Base-by-base conservation (phyloP, 192 early-diverging fungal genomes). In the Coemansia sp. region DNA sequence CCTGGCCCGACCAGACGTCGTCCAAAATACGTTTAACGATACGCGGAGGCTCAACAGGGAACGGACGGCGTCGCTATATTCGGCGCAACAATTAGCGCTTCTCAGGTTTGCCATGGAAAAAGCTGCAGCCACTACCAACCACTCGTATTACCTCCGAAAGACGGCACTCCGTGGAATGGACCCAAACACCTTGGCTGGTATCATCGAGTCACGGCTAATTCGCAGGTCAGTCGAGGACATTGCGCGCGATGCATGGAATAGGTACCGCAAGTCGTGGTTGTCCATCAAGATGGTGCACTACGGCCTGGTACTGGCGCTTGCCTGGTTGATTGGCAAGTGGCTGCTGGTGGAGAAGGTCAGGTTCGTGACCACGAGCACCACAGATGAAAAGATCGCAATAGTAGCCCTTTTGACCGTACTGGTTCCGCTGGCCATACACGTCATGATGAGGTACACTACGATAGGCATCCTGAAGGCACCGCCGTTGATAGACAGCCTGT, bases 1-100 rank as follows among this genome's bases (percentile, higher is more conserved):
- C 15, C 47, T 80, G 54, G 77, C 61, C 0, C 67, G 77, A 2
- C 77, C 77, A 4, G 77, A 80, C 42, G 53, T 80, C 10, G 62
- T 67, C 0, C 77, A 80, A 14, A 57, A 67, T 20, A 25, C 17
- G n/a, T 47, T 61, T 1, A 42, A 64, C 45, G 27, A 38, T 3
- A 10, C n/a, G 14, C 67, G 52, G 45, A 2, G 22, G 22, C 25
- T 20, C 22, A 22, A 25, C 8, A 70, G 77, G 71, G 42, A 57
- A 17, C 67, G 48, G 11, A 64, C 71, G 15, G 23, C 54, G 22
- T 36, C 56, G 34, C 52, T 64, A 2, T 67, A 61, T 40, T 50
- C 61, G 1, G 64, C 64, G 0, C 77, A 74, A 64, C 61, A 65
- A 37, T 52, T 69, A 25, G 77, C 77, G 13, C 28, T 80, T 30